phyloP scores from a whole-genome alignment of 495 filamentous ascomycete species.

The Penicillium bialowiezense region DNA sequence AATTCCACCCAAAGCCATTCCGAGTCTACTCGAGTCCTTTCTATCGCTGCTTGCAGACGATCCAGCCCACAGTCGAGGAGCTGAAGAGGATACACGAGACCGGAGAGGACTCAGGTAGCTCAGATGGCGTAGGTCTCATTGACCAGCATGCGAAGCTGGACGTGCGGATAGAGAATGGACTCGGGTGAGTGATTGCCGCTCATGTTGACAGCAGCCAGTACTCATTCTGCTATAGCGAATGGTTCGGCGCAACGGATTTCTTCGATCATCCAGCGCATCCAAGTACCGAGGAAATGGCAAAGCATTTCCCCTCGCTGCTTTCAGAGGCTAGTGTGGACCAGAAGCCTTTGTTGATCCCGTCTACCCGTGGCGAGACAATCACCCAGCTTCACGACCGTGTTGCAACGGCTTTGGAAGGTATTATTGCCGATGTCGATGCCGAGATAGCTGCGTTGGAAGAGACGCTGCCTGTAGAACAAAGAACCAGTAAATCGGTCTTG shows the following conservation, averaged over 20 bases:
- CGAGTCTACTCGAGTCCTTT: constrained; percentile 80
- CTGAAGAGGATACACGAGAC: constrained; percentile 31
- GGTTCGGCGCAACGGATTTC: constrained; percentile 67
- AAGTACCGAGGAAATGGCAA: constrained; percentile 49
- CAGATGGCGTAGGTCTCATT: constrained; percentile 6
- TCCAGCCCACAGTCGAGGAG: constrained; percentile 63
- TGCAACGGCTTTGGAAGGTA: constrained; percentile 62
- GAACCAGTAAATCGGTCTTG: constrained; percentile 58
- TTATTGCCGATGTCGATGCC: constrained; percentile 70
- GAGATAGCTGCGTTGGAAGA: constrained; percentile 41
- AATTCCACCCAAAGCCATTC: constrained; percentile 63
- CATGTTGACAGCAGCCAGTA: not conserved
- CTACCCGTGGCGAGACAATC: constrained; percentile 71
- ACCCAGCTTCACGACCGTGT: constrained; percentile 74
- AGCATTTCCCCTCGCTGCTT: constrained; percentile 60
- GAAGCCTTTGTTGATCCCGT: constrained; percentile 60
- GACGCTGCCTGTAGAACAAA: constrained; percentile 13
- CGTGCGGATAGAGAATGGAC: constrained; percentile 69
- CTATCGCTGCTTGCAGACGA: constrained; percentile 89
- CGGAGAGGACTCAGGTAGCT: not conserved
- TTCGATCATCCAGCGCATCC: constrained; percentile 86
- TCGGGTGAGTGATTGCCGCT: constrained; percentile 51
- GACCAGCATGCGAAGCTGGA: constrained; percentile 31
- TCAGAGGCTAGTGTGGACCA: constrained; percentile 46
- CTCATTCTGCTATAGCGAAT: constrained; percentile 59